Evolutionary conservation across 2,329 filamentous ascomycete genomes (phyloP).

Genomic region (Neonectria sp.): DNA sequence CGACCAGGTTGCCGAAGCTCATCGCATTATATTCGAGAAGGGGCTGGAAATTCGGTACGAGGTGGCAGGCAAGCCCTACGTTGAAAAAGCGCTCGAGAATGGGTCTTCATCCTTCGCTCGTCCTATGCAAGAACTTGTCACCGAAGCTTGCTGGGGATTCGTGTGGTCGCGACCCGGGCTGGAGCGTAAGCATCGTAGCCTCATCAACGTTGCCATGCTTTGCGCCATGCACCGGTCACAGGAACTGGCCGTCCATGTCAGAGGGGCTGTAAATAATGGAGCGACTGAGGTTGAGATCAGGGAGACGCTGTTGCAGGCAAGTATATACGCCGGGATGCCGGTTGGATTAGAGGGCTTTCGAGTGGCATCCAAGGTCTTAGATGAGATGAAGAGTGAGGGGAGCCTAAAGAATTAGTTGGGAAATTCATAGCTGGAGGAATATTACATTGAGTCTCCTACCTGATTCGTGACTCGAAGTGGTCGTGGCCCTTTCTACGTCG

Average conservation of each 20-base stretch:
- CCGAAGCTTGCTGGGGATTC: slow-evolving; percentile 30
- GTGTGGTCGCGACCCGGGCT: slow-evolving; percentile 28
- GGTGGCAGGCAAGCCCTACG: slow-evolving; percentile 20
- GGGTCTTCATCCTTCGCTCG: slow-evolving; percentile 26
- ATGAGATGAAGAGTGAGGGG: background rate
- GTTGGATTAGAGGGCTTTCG: slow-evolving; percentile 28
- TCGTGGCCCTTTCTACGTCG: background rate
- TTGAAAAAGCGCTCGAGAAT: slow-evolving; percentile 18
- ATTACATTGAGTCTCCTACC: background rate
- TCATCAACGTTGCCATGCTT: slow-evolving; percentile 30
- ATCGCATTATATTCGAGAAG: slow-evolving; percentile 17
- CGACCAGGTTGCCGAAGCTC: background rate
- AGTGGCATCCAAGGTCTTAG: slow-evolving; percentile 23
- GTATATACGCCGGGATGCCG: slow-evolving; percentile 29
- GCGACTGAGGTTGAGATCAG: slow-evolving; percentile 25
- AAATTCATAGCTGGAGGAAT: background rate
- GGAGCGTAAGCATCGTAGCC: slow-evolving; percentile 24
- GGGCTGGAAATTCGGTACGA: slow-evolving; percentile 24
- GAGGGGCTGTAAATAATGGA: slow-evolving; percentile 27
- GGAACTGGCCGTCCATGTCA: slow-evolving; percentile 24
- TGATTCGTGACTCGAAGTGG: background rate
- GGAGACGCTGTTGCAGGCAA: slow-evolving; percentile 23
- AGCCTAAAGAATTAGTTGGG: background rate
- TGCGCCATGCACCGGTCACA: slow-evolving; percentile 19
- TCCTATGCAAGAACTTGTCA: slow-evolving; percentile 30